Conservation (phyloP, 805 yeast genomes). For the Candida fluviatilis region DNA sequence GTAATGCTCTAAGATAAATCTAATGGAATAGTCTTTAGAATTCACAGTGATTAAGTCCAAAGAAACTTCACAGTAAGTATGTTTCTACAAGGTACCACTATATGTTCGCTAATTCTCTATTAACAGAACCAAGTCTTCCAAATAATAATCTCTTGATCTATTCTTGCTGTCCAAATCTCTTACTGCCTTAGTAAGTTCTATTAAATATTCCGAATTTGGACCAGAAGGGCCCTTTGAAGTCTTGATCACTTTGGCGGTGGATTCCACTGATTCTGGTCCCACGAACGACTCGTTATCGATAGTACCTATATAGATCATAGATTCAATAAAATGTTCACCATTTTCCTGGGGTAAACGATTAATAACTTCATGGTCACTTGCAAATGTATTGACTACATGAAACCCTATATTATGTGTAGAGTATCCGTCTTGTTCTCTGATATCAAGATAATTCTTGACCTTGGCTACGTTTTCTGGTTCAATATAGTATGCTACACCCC, state of each 20-base stretch:
- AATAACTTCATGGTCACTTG: slow-evolving; percentile 5
- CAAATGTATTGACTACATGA: slow-evolving; percentile 32
- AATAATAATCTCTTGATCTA: slow-evolving; percentile 25
- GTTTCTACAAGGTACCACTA: no score
- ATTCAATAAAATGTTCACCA: slow-evolving; percentile 44
- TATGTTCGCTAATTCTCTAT: slow-evolving; percentile 7
- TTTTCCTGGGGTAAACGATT: slow-evolving; percentile 11
- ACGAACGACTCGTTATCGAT: slow-evolving; percentile 75
- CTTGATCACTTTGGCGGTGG: slow-evolving; percentile 60
- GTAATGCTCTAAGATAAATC: no score
- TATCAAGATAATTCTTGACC: slow-evolving; percentile 68
- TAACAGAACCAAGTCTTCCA: slow-evolving; percentile 26
- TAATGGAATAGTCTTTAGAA: no score
- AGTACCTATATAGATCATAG: slow-evolving; percentile 80
- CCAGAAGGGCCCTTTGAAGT: slow-evolving; percentile 77
- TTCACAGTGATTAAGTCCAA: no score
- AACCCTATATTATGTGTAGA: slow-evolving; percentile 65
- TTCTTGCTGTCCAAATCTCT: slow-evolving; percentile 17
- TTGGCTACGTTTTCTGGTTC: slow-evolving; percentile 50
- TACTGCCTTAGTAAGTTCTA: slow-evolving; percentile 47
- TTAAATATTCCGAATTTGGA: slow-evolving; percentile 66
- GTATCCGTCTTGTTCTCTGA: slow-evolving; percentile 88
- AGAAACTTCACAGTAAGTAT: no score
- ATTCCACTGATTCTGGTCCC: slow-evolving; percentile 66
- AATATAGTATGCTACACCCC: slow-evolving; percentile 85